Evolutionary conservation across 192 early-diverging fungal genomes (phyloP), one percentile per base, ranked within the genome.

Genomic region (Coemansia guatemalensis): DNA sequence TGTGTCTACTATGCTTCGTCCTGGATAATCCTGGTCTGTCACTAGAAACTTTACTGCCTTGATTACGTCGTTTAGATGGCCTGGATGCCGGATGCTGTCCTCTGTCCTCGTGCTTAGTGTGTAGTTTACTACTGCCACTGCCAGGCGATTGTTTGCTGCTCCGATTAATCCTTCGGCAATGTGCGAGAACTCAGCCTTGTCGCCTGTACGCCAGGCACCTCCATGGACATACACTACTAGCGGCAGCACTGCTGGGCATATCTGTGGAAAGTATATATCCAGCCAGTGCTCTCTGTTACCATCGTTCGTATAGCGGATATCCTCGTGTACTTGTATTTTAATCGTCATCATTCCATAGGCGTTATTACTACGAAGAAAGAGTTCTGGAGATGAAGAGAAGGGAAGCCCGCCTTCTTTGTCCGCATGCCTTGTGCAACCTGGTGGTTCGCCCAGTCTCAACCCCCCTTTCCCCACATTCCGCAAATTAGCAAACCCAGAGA

Each of bases 121-220:
- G 71, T 97, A 97, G 60, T 89, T 91, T 47, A 90, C 68, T 3
- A 89, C 75, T 5, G 90, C 91, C 8, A 92, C 88, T 11, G 76
- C 77, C 12, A 85, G 62, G 3, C 59, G 41, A n/a, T 78, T 70
- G 20, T 70, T 58, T 2, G 71, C 23, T 29, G 48, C 30, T 2
- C 21, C 6, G 8, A 87, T 76, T 8, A 93, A 62, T 4, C 68
- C 58, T 44, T 80, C 49, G 26, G 80, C 88, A 7, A 93, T 62
- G 21, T 70, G 47, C 1, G 39, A 53, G 41, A 86, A 86, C 6
- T 88, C 84, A 30, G 61, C 48, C 67, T 92, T 93, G 70, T 92
- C 90, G 49, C 89, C 90, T 0, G 86, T 78, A 4, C 88, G 81
- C 95, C 95, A 97, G 14, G 92, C 90, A 3, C 95, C 95, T 21